A percentile compares a stretch with the other conserved stretches of the same genome.
These are phyloP conservation scores for Lodderomyces jiufengensis DNA, from an alignment of 1,139 yeast genomes.

Conservation along the genomic window DNA sequence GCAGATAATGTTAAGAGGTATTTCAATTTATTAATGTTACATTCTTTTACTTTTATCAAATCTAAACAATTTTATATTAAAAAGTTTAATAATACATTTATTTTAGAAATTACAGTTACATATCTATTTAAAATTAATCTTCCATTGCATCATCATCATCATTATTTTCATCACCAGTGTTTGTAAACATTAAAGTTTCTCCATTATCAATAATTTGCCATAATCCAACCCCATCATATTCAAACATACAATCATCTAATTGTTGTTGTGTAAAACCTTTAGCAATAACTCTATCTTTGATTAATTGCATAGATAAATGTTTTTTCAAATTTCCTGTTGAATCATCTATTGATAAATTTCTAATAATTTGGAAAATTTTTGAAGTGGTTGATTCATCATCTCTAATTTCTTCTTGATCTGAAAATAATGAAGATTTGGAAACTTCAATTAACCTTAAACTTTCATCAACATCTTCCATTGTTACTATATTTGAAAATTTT, in stretches of 20 bases:
- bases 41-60: too few relatives aligned
- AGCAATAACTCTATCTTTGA: slow-evolving; percentile 69
- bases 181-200: slow-evolving; percentile 46
- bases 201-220: slow-evolving; percentile 77
- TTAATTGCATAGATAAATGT: slow-evolving; percentile 50
- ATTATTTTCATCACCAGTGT: slow-evolving; percentile 22
- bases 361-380: slow-evolving; percentile 59
- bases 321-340: slow-evolving; percentile 31
- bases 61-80: too few relatives aligned
- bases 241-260: slow-evolving; percentile 69
- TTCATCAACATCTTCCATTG: slow-evolving; percentile 86
- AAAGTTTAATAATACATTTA: too few relatives aligned
- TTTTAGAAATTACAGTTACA: too few relatives aligned
- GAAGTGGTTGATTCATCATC: slow-evolving; percentile 56
- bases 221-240: slow-evolving; percentile 67
- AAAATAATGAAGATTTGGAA: slow-evolving; percentile 75
- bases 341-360: slow-evolving; percentile 48
- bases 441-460: slow-evolving; percentile 84
- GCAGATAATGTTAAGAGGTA: too few relatives aligned
- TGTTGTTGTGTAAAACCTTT: slow-evolving; percentile 84
- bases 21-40: too few relatives aligned
- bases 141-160: slow-evolving; percentile 1
- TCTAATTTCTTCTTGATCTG: slow-evolving; percentile 44
- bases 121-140: slow-evolving; percentile 1
- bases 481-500: slow-evolving; percentile 72